Evolutionary conservation across 176 grass and related monocot species (phyloP).

Genomic region (Saccharum officinarum): DNA sequence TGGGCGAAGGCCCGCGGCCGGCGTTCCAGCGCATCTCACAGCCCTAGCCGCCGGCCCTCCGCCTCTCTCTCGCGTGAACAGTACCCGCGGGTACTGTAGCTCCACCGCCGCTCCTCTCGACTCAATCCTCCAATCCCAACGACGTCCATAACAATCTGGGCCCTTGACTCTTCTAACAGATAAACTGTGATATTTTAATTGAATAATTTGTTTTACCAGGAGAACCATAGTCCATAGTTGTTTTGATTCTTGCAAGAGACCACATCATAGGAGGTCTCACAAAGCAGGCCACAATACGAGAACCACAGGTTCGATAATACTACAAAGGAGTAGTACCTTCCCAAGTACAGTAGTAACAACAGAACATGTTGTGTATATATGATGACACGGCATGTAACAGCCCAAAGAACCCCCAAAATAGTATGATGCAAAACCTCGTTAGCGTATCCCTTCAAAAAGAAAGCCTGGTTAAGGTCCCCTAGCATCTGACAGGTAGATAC

Average conservation of each 20-base stretch:
- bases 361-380: neutral
- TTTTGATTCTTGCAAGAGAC: neutral
- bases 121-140: no score
- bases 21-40: no score
- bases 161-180: no score
- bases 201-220: neutral
- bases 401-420: neutral
- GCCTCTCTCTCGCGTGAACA: no score
- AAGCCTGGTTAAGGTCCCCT: neutral
- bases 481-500: neutral
- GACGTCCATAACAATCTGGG: no score
- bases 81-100: no score
- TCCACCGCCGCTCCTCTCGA: no score
- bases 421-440: neutral
- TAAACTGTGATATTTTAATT: neutral
- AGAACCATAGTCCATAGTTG: neutral
- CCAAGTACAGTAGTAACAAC: neutral
- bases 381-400: neutral
- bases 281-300: neutral
- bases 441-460: neutral
- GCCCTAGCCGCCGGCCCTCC: no score
- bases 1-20: no score
- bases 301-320: neutral
- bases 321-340: neutral
- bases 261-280: neutral